phyloP scores from a whole-genome alignment of 1,284 basidiomycete species.

The Abortiporus biennis region DNA sequence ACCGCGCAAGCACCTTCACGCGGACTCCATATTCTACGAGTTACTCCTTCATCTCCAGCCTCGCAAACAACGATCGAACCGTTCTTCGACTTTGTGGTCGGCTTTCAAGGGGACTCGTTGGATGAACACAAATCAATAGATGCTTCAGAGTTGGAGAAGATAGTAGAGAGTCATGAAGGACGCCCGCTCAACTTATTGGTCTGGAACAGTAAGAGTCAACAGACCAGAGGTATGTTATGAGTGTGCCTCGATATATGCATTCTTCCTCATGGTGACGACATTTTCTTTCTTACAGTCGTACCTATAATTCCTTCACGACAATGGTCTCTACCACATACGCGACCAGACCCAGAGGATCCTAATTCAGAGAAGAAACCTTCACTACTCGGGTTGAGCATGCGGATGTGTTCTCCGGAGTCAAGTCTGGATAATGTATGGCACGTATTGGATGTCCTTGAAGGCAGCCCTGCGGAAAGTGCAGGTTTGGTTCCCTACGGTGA shows the following conservation, averaged over 20 bases:
- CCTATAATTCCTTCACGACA: conserved; percentile 77
- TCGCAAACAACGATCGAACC: conserved; percentile 86
- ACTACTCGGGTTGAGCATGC: conserved; percentile 86
- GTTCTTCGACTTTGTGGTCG: conserved; percentile 96
- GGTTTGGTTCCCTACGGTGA: conserved; percentile 86
- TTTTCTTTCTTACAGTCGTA: conserved; percentile 52
- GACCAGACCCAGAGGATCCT: conserved; percentile 30
- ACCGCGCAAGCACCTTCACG: conserved; percentile 50
- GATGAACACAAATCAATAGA: conserved; percentile 56
- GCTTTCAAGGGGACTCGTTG: conserved; percentile 70
- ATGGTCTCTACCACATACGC: conserved; percentile 58
- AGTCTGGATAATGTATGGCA: conserved; percentile 96
- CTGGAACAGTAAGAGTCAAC: conserved; percentile 87
- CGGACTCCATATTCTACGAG: conserved; percentile 81
- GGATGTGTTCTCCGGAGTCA: conserved; percentile 84
- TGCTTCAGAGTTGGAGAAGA: conserved; percentile 68
- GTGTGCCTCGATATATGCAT: background rate
- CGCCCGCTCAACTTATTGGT: conserved; percentile 72
- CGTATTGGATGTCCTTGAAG: conserved; percentile 93
- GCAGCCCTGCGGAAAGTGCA: conserved; percentile 89
- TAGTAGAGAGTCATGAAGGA: conserved; percentile 88
- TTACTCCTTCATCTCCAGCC: conserved; percentile 83
- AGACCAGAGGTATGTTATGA: conserved; percentile 68
- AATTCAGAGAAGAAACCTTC: conserved; percentile 57
- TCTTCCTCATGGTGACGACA: conserved; percentile 2